Percentiles rank a stretch among this genome's conserved stretches.
Conservation (phyloP, 2,329 filamentous ascomycete genomes). For the Macrophomina phaseolina region DNA sequence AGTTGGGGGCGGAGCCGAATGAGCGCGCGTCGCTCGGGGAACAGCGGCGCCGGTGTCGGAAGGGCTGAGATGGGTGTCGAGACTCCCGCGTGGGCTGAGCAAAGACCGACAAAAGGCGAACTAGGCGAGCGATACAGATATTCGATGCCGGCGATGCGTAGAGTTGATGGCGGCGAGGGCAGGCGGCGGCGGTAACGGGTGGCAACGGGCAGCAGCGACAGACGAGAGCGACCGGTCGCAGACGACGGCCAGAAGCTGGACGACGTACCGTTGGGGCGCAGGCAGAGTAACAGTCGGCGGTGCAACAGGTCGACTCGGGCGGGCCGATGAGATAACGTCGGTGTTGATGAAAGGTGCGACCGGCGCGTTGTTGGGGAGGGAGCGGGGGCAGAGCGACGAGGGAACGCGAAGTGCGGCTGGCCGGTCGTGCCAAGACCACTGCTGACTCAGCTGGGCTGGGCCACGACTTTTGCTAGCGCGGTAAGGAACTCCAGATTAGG, state of each 20-base stretch:
- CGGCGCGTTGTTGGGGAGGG: not conserved
- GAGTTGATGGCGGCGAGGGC: not conserved
- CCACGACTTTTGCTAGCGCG: not conserved
- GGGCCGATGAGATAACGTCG: conserved; percentile 17
- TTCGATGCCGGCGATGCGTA: not conserved
- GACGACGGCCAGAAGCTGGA: not conserved
- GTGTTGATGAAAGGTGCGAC: conserved; percentile 21
- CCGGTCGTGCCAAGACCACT: not conserved
- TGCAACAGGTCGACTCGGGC: not conserved
- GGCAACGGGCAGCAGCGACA: not conserved
- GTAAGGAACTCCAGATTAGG: not conserved
- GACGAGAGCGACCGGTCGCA: not conserved
- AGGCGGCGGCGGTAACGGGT: not conserved
- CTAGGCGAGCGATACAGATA: not conserved
- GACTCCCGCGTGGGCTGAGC: not conserved
- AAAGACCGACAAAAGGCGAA: not conserved
- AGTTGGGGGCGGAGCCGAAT: not conserved
- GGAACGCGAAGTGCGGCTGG: not conserved
- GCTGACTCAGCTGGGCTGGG: not conserved
- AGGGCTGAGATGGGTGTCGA: not conserved
- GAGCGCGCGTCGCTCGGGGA: not conserved
- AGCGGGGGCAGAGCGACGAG: conserved; percentile 1
- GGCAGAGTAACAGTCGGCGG: not conserved
- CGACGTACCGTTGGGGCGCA: not conserved
- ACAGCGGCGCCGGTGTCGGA: not conserved